phyloP scores from a whole-genome alignment of 2,329 filamentous ascomycete genomes.

The Aspergillus quadrilineatus region DNA sequence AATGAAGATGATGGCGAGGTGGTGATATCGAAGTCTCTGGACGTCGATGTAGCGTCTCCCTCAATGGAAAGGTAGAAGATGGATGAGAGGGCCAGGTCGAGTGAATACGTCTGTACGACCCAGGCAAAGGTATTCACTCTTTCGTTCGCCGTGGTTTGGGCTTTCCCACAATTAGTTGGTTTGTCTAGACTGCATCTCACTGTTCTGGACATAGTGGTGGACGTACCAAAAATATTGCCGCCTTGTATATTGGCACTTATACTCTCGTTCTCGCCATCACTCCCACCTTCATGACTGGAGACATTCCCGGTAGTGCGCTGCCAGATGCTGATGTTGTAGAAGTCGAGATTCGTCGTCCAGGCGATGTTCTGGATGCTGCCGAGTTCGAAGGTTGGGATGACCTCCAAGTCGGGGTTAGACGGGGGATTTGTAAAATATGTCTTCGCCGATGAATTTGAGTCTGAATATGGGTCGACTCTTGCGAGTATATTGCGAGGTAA shows the following conservation, averaged over 20 bases:
- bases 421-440: constrained; percentile 8
- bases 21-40: constrained; percentile 4
- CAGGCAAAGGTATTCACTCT: constrained; percentile 3
- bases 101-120: constrained; percentile 6
- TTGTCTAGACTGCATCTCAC: neutral
- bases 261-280: neutral
- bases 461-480: neutral
- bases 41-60: neutral
- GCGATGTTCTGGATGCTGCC: neutral
- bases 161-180: neutral
- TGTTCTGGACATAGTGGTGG: neutral
- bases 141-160: neutral
- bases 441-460: neutral
- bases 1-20: neutral
- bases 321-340: constrained; percentile 11
- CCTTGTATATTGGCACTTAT: neutral
- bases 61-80: constrained; percentile 6
- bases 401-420: neutral
- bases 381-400: neutral
- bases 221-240: constrained; percentile 10
- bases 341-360: constrained; percentile 2
- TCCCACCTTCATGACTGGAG: neutral
- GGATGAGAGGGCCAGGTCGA: neutral
- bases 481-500: neutral
- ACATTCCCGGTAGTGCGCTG: neutral